A percentile compares a stretch with the other conserved stretches of the same genome.
These are phyloP conservation scores for Tolypocladium ovalisporum DNA, from an alignment of 2,329 filamentous ascomycete species.

Conservation along the genomic window DNA sequence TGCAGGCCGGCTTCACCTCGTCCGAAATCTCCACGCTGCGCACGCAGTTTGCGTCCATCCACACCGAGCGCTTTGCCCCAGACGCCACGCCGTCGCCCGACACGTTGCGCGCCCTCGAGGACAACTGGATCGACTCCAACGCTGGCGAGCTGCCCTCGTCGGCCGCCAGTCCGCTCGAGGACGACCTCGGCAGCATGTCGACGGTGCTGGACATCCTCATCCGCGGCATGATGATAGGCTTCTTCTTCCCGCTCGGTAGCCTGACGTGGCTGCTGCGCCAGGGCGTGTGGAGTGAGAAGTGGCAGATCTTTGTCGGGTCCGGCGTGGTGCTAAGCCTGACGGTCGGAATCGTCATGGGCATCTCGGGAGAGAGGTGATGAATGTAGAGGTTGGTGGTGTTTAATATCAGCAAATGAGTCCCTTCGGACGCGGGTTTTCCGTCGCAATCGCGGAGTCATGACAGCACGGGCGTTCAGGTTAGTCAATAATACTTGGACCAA, in stretches of 20 bases:
- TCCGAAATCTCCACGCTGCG: constrained; percentile 77
- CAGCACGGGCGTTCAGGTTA: not conserved
- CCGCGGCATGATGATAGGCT: constrained; percentile 80
- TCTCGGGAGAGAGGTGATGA: constrained; percentile 23
- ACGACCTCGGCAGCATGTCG: constrained; percentile 39
- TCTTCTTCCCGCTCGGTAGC: constrained; percentile 87
- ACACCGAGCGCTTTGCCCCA: constrained; percentile 71
- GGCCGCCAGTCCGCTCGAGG: constrained; percentile 26
- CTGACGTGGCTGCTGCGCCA: constrained; percentile 77
- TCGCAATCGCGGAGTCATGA: not conserved
- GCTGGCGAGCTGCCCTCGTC: constrained; percentile 27
- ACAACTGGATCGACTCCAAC: constrained; percentile 78
- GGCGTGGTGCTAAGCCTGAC: constrained; percentile 71
- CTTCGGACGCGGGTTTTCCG: not conserved
- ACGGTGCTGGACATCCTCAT: constrained; percentile 70
- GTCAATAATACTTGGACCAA: not conserved
- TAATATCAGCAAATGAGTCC: not conserved
- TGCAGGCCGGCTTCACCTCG: constrained; percentile 69
- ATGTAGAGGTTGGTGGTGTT: not conserved
- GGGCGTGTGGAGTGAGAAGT: constrained; percentile 73
- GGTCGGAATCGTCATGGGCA: constrained; percentile 56
- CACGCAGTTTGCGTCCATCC: constrained; percentile 79
- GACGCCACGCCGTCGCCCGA: constrained; percentile 79
- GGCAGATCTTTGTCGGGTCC: constrained; percentile 76
- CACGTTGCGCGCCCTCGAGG: constrained; percentile 68